Base-by-base conservation (phyloP, 139 green algal species). In the Mesotaenium endlicherianum region DNA sequence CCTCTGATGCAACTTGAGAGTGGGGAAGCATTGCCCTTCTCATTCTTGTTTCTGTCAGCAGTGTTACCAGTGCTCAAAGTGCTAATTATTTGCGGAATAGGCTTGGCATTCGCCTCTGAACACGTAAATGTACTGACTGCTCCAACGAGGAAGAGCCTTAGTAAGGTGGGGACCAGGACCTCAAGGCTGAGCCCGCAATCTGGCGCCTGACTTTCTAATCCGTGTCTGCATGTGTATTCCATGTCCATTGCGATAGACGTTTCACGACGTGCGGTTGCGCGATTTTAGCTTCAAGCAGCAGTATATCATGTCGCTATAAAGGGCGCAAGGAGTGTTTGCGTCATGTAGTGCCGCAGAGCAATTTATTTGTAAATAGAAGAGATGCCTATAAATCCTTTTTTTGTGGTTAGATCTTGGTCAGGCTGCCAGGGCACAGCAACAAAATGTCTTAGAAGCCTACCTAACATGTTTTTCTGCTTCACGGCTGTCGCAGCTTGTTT, bases 51-150 rank as follows among this genome's bases (percentile, higher is more conserved):
- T 20, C 39, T 85, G 26, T 57, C 31, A 2, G 59, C 79, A 1
- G 60, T 78, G 40, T 59, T 85, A n/a, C 79, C 79, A 11, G 64
- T 85, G 36, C 36, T 85, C 26, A 85, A 85, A 47, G 79, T 85
- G 41, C 79, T 85, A 1, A 41, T 85, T 40, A 85, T 85, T 36
- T 38, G 39, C 17, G 60, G 20, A 16, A 78, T 41, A 16, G 79
- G 79, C 17, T 59, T 85, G 14, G 69, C 64, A 4, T 43, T 85
- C 11, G 79, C 79, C 38, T 16, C 43, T 26, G 59, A 59, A 2
- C 50, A 57, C 59, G 39, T 85, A 17, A 30, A 67, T 30, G 79
- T 85, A 4, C 53, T 85, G 42, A 26, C 59, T 42, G 60, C 8
- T 34, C 26, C 36, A 36, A 34, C 79, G 20, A 58, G 79, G 17